Conservation (phyloP, 345 rosid genomes). For the Diplotaxis tenuifolia region DNA sequence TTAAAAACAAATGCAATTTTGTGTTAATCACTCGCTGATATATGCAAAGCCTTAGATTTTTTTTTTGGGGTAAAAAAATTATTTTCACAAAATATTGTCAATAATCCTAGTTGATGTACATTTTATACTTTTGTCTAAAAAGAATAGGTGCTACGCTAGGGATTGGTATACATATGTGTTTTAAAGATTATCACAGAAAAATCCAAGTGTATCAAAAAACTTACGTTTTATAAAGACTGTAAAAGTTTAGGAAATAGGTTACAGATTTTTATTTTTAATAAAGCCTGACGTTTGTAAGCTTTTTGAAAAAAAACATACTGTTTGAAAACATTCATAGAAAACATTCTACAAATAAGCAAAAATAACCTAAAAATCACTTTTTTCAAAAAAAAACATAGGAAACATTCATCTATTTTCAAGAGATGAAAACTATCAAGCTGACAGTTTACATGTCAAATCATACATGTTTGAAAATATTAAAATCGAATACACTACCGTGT, state of each 20-base stretch:
- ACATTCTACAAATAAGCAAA: too few species aligned
- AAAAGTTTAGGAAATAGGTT: not conserved
- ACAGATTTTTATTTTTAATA: not conserved
- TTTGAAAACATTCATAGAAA: too few species aligned
- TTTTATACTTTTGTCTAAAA: not conserved
- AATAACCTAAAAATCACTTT: too few species aligned
- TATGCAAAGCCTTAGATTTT: not conserved
- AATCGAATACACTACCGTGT: conserved; percentile 11
- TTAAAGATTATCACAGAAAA: not conserved
- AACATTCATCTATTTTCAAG: not conserved
- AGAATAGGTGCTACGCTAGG: not conserved
- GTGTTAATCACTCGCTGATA: not conserved
- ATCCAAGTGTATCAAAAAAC: not conserved
- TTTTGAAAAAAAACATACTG: not conserved
- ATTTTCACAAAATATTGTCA: not conserved
- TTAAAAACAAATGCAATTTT: not conserved
- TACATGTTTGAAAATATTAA: not conserved
- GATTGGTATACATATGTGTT: not conserved
- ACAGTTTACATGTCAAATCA: not conserved
- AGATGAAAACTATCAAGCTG: not conserved
- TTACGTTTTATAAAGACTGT: not conserved
- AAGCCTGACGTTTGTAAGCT: not conserved
- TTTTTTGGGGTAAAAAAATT: too few species aligned
- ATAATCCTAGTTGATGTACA: not conserved
- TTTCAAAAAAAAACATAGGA: too few species aligned